Evolutionary conservation across 441 rosid species (phyloP).

Genomic region (Arabidopsis lyrata): DNA sequence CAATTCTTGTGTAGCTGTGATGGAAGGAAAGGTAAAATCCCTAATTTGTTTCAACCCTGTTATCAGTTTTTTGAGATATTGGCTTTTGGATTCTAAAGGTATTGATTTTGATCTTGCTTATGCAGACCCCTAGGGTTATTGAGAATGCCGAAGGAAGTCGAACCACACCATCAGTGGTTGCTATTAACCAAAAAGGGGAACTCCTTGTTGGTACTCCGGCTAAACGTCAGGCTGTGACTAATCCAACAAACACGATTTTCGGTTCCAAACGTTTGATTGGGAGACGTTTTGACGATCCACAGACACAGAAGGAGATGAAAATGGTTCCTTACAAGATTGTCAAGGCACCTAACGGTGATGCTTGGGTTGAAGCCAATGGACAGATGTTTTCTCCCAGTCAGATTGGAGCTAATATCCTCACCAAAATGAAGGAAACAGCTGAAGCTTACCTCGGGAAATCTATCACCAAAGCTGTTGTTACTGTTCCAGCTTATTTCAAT

Average conservation of each 20-base stretch:
- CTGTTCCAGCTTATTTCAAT: conserved; percentile 55
- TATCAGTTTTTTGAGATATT: neutral
- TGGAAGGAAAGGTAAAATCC: conserved; percentile 63
- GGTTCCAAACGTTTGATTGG: conserved; percentile 43
- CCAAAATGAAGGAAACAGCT: conserved; percentile 69
- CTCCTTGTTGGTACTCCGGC: conserved; percentile 62
- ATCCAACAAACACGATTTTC: conserved; percentile 41
- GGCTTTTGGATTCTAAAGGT: neutral
- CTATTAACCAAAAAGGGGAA: conserved; percentile 62
- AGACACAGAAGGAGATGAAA: conserved; percentile 58
- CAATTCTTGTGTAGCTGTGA: conserved; percentile 63
- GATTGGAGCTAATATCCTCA: conserved; percentile 53
- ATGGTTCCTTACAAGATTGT: conserved; percentile 63
- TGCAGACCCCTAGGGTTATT: conserved; percentile 62
- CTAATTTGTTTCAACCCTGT: neutral
- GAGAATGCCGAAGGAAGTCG: conserved; percentile 66
- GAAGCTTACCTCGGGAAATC: conserved; percentile 64
- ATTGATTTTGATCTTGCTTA: conserved; percentile 22
- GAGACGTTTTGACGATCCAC: conserved; percentile 49
- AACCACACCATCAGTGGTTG: conserved; percentile 68
- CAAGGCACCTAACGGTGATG: conserved; percentile 55
- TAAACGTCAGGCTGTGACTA: conserved; percentile 51
- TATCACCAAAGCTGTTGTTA: conserved; percentile 47
- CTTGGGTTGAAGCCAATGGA: conserved; percentile 56
- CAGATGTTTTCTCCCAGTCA: conserved; percentile 59